Conservation (phyloP, 225 moss, liverwort and hornwort genomes). For the Polytrichum formosum region DNA sequence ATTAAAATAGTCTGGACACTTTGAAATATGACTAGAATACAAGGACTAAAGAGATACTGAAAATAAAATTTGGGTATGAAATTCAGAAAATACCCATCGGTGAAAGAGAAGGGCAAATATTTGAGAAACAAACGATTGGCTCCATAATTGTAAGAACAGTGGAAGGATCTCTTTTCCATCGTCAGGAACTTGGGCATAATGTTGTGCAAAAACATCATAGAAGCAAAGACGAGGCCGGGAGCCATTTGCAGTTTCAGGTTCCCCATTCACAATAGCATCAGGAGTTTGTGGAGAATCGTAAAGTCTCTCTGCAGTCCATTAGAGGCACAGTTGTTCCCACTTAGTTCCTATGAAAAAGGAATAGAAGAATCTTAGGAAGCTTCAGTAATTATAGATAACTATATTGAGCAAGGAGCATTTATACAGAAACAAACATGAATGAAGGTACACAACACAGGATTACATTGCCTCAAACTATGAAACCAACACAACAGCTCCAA, state of each 20-base stretch:
- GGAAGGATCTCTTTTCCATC: conserved; percentile 78
- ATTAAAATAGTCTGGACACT: not conserved
- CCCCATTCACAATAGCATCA: conserved; percentile 17
- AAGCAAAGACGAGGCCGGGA: conserved; percentile 58
- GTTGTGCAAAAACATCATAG: conserved; percentile 91
- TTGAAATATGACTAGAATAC: no score
- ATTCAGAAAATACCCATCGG: conserved; percentile 54
- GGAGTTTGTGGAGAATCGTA: conserved; percentile 26
- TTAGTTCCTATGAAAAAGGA: no score
- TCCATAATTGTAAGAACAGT: conserved; percentile 88
- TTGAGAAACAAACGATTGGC: conserved; percentile 92
- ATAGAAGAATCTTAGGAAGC: no score
- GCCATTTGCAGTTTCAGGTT: conserved; percentile 38
- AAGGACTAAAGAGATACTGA: not conserved
- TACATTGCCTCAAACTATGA: no score
- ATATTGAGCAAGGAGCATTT: no score
- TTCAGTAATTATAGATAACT: no score
- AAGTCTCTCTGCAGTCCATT: conserved; percentile 46
- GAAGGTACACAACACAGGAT: no score
- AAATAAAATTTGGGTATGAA: not conserved
- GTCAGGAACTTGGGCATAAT: conserved; percentile 81
- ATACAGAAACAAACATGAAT: no score
- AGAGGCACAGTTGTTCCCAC: no score
- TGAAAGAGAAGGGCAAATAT: conserved; percentile 93
- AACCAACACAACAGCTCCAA: not conserved